These are phyloP conservation scores for Aeminium ludgeri DNA, from an alignment of 495 filamentous ascomycete genomes.

Conservation along the genomic window DNA sequence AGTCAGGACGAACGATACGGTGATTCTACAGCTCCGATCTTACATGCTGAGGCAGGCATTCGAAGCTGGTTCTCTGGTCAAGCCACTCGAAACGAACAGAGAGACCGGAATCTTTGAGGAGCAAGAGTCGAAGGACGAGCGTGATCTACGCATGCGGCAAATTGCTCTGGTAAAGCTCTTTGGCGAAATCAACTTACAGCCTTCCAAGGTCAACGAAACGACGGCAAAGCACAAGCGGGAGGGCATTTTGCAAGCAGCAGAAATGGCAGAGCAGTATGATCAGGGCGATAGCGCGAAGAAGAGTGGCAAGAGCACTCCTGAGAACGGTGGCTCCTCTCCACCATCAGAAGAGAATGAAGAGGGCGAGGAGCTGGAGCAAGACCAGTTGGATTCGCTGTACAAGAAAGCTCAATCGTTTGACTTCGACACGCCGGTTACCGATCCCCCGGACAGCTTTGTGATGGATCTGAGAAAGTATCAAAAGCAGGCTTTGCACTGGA, in stretches of 20 bases:
- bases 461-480: slow-evolving; percentile 85
- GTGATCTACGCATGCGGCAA: slow-evolving; percentile 66
- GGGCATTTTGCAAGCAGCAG: slow-evolving; percentile 69
- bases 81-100: slow-evolving; percentile 49
- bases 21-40: slow-evolving; percentile 73
- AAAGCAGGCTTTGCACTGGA: slow-evolving; percentile 89
- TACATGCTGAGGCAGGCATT: slow-evolving; percentile 63
- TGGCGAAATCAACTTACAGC: slow-evolving; percentile 68
- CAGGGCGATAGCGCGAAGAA: slow-evolving; percentile 33
- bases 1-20: slow-evolving; percentile 76
- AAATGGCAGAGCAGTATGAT: slow-evolving; percentile 65
- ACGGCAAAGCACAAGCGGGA: slow-evolving; percentile 64
- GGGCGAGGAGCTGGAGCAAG: slow-evolving; percentile 79
- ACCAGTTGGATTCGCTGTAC: slow-evolving; percentile 85
- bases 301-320: slow-evolving; percentile 13
- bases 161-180: slow-evolving; percentile 78
- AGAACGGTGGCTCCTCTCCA: slow-evolving; percentile 33
- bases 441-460: slow-evolving; percentile 64
- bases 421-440: slow-evolving; percentile 71
- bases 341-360: slow-evolving; percentile 59
- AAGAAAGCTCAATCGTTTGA: slow-evolving; percentile 95
- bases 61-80: slow-evolving; percentile 37
- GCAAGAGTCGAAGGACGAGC: slow-evolving; percentile 74
- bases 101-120: slow-evolving; percentile 57
- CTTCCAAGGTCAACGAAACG: slow-evolving; percentile 53